Base-by-base conservation (phyloP, 192 early-diverging fungal genomes). In the Gryganskiella cystojenkinii region DNA sequence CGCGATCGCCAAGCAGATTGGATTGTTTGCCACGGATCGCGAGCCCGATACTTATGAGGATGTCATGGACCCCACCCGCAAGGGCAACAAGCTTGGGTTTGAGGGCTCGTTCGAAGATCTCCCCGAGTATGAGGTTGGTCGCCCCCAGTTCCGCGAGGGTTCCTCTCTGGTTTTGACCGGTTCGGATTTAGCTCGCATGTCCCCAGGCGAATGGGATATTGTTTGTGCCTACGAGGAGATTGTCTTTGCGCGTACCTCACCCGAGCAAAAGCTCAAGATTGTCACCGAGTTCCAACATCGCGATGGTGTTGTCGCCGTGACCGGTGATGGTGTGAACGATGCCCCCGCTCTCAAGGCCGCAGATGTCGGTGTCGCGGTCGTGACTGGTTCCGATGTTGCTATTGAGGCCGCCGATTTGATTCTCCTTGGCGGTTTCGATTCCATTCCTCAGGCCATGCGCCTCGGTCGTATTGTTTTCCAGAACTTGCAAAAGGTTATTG, bases 311-410 rank as follows among this genome's bases (percentile, higher is more conserved):
- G 94, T 98, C 27, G 96, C 90, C 4, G 93, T 96, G 3, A 96
- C 94, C 15, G 96, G 96, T 63, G 96, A 98, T 64, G 96, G 95
- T 62, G 93, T 94, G 14, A 97, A 97, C 71, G 96, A 98, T 63
- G 88, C 95, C 55, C 94, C 95, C 35, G 94, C 96, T 15, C 86
- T 98, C 62, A 95, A 92, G 56, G 90, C 91, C 20, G 95, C 96
- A 13, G 87, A 96, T 73, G 87, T 98, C 31, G 95, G 95, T 44
- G 86, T 98, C 31, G 94, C 96, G 46, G 94, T 98, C 86, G 95
- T 92, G 11, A 80, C 84, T 63, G 95, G 95, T 52, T 90, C 91
- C 1, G 95, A 95, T 69, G 93, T 94, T 14, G 87, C 90, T 22
- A 91, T 86, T 62, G 91, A 88, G 45, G 91, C 88, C 27, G 88